These are phyloP conservation scores for Cymbopogon citratus DNA, from an alignment of 176 grass and related monocot genomes.

Conservation along the genomic window DNA sequence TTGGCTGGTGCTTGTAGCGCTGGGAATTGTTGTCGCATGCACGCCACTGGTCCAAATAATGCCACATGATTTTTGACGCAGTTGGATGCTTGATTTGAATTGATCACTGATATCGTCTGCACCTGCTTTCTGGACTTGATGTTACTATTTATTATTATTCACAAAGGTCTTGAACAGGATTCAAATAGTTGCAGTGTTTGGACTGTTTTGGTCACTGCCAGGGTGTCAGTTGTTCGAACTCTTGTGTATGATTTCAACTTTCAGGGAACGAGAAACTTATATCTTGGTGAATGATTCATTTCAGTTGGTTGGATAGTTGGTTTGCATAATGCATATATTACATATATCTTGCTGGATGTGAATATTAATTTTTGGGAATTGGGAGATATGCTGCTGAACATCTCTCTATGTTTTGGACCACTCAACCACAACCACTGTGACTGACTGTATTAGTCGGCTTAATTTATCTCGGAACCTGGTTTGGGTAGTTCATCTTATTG, in stretches of 20 bases:
- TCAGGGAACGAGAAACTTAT: background rate
- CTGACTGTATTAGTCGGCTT: background rate
- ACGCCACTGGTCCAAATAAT: constrained; percentile 18
- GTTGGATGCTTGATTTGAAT: constrained; percentile 40
- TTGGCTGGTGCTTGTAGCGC: constrained; percentile 12
- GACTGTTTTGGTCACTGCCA: constrained; percentile 10
- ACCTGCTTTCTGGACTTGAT: constrained; percentile 8
- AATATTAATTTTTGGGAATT: background rate
- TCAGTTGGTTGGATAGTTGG: background rate
- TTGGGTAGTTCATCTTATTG: background rate
- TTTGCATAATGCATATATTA: background rate
- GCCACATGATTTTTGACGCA: constrained; percentile 6
- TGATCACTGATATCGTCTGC: constrained; percentile 12
- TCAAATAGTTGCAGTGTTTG: background rate
- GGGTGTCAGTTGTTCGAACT: background rate
- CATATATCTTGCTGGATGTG: background rate
- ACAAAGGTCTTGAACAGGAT: background rate
- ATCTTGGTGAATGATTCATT: background rate
- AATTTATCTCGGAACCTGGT: background rate
- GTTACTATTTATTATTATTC: background rate
- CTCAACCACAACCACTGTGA: background rate
- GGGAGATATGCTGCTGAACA: background rate
- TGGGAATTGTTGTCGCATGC: constrained; percentile 10
- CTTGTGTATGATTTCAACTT: background rate
- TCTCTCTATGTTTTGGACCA: constrained; percentile 10